A percentile compares a stretch with the other conserved stretches of the same genome.
Conservation (phyloP, 768 basidiomycete species). For the Boletales sp. region DNA sequence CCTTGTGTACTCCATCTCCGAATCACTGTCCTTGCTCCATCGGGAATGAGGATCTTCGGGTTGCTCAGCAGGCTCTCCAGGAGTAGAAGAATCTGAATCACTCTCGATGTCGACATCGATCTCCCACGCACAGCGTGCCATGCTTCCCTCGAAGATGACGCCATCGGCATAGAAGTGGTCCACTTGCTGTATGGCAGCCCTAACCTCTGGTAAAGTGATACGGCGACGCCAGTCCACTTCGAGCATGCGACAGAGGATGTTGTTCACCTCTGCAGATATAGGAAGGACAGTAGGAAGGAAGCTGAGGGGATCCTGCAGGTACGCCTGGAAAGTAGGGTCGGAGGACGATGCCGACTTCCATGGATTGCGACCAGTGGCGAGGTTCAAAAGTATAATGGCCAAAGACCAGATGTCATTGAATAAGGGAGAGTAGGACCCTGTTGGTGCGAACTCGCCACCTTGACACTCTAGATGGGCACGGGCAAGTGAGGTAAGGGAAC, state of each 20-base stretch:
- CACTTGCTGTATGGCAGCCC: slow-evolving; percentile 53
- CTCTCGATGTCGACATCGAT: slow-evolving; percentile 62
- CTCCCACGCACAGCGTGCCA: slow-evolving; percentile 79
- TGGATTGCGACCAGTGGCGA: slow-evolving; percentile 91
- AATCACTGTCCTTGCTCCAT: slow-evolving; percentile 55
- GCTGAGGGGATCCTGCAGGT: slow-evolving; percentile 66
- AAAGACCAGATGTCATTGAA: slow-evolving; percentile 96
- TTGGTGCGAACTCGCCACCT: slow-evolving; percentile 58
- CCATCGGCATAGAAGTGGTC: slow-evolving; percentile 69
- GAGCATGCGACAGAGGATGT: slow-evolving; percentile 70
- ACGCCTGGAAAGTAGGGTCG: slow-evolving; percentile 90
- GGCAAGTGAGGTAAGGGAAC: slow-evolving; percentile 19
- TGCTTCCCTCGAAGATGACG: slow-evolving; percentile 75
- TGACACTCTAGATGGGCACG: slow-evolving; percentile 69
- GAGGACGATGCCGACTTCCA: slow-evolving; percentile 85
- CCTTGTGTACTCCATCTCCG: slow-evolving; percentile 32
- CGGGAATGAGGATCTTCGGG: slow-evolving; percentile 44
- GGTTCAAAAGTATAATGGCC: slow-evolving; percentile 93
- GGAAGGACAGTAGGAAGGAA: slow-evolving; percentile 88
- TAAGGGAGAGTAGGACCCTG: slow-evolving; percentile 75
- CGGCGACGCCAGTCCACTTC: slow-evolving; percentile 60
- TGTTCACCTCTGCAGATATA: slow-evolving; percentile 70
- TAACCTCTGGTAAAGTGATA: slow-evolving; percentile 46
- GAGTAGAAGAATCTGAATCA: slow-evolving; percentile 56
- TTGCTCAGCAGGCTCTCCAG: slow-evolving; percentile 38